These are phyloP conservation scores for Kwoniella newhampshirensis DNA, from an alignment of 768 basidiomycete species.

Conservation along the genomic window DNA sequence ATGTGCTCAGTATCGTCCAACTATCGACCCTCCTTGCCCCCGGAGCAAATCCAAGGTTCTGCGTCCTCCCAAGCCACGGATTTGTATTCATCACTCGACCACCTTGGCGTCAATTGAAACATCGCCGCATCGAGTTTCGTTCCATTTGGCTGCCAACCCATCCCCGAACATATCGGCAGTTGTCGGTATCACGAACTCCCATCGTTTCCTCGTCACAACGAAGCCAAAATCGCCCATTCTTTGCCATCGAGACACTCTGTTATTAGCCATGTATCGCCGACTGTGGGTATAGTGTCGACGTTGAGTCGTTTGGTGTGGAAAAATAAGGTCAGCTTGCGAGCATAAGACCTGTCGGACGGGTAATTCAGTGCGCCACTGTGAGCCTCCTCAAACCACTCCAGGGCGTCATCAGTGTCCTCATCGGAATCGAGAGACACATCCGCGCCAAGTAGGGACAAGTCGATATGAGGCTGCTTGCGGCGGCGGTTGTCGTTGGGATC, in stretches of 20 bases:
- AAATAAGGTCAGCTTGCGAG: not conserved
- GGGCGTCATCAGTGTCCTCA: not conserved
- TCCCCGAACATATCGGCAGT: too few species aligned
- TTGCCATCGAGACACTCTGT: too few species aligned
- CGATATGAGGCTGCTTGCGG: not conserved
- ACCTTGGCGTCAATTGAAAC: not conserved
- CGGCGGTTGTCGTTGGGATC: not conserved
- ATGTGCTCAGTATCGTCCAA: not conserved
- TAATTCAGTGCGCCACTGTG: too few species aligned
- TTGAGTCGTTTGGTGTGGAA: not conserved
- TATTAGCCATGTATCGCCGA: too few species aligned
- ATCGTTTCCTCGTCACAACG: not conserved
- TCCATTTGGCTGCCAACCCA: not conserved
- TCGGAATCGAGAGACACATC: not conserved
- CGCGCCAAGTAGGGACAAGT: not conserved
- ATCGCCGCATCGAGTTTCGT: not conserved
- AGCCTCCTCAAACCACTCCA: too few species aligned
- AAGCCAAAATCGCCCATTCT: not conserved
- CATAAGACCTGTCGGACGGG: not conserved
- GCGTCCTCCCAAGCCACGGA: not conserved
- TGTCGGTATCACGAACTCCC: too few species aligned
- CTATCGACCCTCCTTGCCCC: not conserved
- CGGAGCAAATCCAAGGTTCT: not conserved
- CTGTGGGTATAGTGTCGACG: not conserved
- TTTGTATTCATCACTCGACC: not conserved